These are phyloP conservation scores for Cercophora sp. DNA, from an alignment of 495 filamentous ascomycete species.

Conservation along the genomic window DNA sequence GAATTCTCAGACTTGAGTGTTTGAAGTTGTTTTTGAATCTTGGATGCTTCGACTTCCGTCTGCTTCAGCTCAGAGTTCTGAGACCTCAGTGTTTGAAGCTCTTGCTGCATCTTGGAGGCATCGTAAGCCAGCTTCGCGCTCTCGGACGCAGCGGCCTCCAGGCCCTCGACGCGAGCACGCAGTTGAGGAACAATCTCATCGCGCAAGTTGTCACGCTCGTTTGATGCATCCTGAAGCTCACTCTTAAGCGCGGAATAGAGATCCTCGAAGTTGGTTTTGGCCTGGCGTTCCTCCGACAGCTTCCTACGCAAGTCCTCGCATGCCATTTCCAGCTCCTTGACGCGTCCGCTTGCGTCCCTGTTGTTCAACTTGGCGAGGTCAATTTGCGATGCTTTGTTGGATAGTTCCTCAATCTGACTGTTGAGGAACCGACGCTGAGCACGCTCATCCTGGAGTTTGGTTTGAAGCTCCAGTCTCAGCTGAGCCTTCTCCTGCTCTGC, in stretches of 20 bases:
- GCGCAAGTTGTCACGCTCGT: slow-evolving; percentile 86
- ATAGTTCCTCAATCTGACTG: slow-evolving; percentile 73
- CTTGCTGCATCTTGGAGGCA: slow-evolving; percentile 73
- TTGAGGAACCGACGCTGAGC: slow-evolving; percentile 69
- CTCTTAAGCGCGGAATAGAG: slow-evolving; percentile 76
- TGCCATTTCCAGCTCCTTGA: slow-evolving; percentile 71
- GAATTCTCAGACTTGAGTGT: slow-evolving; percentile 41
- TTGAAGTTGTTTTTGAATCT: slow-evolving; percentile 76
- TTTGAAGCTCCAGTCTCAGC: slow-evolving; percentile 75
- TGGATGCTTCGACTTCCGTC: slow-evolving; percentile 66
- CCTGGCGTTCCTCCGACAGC: slow-evolving; percentile 77
- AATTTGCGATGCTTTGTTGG: slow-evolving; percentile 63
- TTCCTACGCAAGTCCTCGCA: slow-evolving; percentile 79
- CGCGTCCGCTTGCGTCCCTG: slow-evolving; percentile 47
- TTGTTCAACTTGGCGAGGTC: slow-evolving; percentile 46
- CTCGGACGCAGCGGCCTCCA: slow-evolving; percentile 65
- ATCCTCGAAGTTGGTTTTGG: slow-evolving; percentile 93
- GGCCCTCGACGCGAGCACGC: slow-evolving; percentile 67
- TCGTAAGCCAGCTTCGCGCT: slow-evolving; percentile 68
- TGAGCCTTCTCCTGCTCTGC: slow-evolving; percentile 90
- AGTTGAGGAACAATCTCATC: slow-evolving; percentile 80
- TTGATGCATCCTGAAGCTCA: slow-evolving; percentile 74
- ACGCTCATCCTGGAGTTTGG: slow-evolving; percentile 82
- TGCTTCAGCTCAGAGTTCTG: slow-evolving; percentile 56
- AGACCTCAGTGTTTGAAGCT: slow-evolving; percentile 63